phyloP scores from a whole-genome alignment of 2,329 filamentous ascomycete species.

The Emergomyces orientalis region DNA sequence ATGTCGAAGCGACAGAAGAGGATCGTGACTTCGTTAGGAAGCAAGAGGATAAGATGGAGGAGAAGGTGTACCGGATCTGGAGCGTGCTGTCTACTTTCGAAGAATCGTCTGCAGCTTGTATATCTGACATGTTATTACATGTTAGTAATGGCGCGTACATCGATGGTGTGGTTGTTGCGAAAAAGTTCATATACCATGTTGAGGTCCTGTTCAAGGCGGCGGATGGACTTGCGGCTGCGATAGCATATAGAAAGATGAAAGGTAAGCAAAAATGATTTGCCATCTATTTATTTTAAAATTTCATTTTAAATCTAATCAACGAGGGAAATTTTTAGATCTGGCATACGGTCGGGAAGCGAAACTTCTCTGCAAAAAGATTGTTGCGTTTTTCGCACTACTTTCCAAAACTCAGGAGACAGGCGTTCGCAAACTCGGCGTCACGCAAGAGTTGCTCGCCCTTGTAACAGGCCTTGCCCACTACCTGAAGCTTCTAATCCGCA shows the following conservation, averaged over 20 bases:
- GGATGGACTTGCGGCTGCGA: conserved; percentile 69
- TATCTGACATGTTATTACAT: conserved; percentile 96
- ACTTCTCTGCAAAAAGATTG: conserved; percentile 98
- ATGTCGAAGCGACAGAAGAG: conserved; percentile 53
- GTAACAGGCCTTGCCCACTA: conserved; percentile 96
- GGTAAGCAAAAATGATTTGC: conserved; percentile 44
- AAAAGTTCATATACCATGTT: conserved; percentile 92
- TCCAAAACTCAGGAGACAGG: conserved; percentile 90
- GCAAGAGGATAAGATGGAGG: conserved; percentile 89
- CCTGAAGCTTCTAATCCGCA: conserved; percentile 91
- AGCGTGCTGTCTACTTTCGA: conserved; percentile 95
- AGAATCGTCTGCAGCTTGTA: conserved; percentile 94
- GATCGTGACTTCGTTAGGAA: conserved; percentile 67
- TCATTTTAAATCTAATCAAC: conserved; percentile 14
- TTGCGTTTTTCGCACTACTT: conserved; percentile 90
- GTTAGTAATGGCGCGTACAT: conserved; percentile 96
- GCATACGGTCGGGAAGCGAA: conserved; percentile 95
- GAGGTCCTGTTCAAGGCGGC: conserved; percentile 85
- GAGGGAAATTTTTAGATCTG: conserved; percentile 49
- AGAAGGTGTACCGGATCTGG: conserved; percentile 97
- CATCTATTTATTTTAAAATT: background rate
- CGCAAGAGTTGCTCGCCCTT: conserved; percentile 92
- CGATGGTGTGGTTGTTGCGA: conserved; percentile 87
- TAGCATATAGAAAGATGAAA: conserved; percentile 62
- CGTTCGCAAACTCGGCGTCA: conserved; percentile 86